A percentile compares a stretch with the other conserved stretches of the same genome.
Evolutionary conservation across 805 yeast genomes (phyloP).

Genomic region (Candida khao-thaluensis): DNA sequence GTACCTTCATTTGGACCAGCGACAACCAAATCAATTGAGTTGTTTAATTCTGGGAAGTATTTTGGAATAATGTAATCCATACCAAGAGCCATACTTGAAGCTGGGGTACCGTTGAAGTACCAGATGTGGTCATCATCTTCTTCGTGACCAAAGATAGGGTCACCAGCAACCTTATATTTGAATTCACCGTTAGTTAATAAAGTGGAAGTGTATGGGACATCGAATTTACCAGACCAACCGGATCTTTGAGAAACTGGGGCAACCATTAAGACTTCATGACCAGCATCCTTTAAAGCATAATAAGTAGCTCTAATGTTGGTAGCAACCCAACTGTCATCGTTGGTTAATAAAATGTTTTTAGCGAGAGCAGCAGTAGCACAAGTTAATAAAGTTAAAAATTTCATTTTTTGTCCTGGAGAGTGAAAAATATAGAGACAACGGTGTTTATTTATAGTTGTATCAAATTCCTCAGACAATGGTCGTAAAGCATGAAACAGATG

Average conservation of each 20-base stretch:
- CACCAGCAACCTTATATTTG: constrained; percentile 44
- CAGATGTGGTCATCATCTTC: constrained; percentile 35
- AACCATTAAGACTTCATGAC: constrained; percentile 47
- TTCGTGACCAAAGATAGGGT: constrained; percentile 57
- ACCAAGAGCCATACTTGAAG: constrained; percentile 50
- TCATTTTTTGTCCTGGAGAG: constrained; percentile 13
- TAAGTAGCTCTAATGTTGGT: constrained; percentile 56
- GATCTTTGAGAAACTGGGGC: constrained; percentile 52
- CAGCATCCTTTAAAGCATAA: constrained; percentile 44
- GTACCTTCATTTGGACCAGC: constrained; percentile 56
- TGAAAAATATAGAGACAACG: background rate
- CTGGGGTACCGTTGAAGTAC: constrained; percentile 59
- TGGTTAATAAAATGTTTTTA: constrained; percentile 35
- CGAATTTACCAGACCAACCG: constrained; percentile 56
- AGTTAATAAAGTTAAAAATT: constrained; percentile 51
- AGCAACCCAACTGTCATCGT: constrained; percentile 57
- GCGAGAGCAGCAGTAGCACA: constrained; percentile 17
- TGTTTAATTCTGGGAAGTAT: constrained; percentile 35
- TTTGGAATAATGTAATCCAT: constrained; percentile 48
- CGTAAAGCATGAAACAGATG: constrained; percentile 4
- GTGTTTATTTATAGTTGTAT: constrained; percentile 3
- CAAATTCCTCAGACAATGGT: constrained; percentile 1
- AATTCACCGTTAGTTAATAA: constrained; percentile 44
- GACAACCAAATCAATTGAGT: constrained; percentile 47
- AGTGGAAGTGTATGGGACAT: constrained; percentile 35